Percentiles rank a stretch among this genome's conserved stretches.
phyloP scores from a whole-genome alignment of 78 protist species.

The Creolimax fragrantissima region DNA sequence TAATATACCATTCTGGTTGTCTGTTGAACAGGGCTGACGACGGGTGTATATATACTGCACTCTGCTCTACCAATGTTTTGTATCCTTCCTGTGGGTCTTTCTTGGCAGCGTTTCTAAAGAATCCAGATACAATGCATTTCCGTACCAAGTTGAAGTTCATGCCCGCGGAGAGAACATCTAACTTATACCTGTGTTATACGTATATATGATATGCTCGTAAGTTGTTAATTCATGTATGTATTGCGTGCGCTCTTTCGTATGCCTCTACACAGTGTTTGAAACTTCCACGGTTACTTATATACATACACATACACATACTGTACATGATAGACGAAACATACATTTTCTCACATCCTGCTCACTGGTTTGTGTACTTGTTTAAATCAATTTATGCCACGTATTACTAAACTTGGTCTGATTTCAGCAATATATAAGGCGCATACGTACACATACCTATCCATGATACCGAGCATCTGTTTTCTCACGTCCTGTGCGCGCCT shows the following conservation, averaged over 20 bases:
- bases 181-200: constrained; percentile 10
- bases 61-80: constrained; percentile 70
- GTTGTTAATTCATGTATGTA: constrained; percentile 39
- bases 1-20: constrained; percentile 87
- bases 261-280: no score
- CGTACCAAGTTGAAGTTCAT: constrained; percentile 62
- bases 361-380: no score
- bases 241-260: constrained; percentile 1
- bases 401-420: no score
- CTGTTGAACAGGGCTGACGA: constrained; percentile 80
- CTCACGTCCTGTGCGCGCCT: constrained; percentile 93
- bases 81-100: constrained; percentile 95
- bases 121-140: constrained; percentile 83
- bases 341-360: no score
- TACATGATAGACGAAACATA: not conserved
- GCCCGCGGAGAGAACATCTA: constrained; percentile 73
- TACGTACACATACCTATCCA: constrained; percentile 70
- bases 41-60: constrained; percentile 88
- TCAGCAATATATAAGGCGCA: no score
- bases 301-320: not conserved
- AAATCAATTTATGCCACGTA: no score
- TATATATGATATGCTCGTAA: no score
- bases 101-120: constrained; percentile 91
- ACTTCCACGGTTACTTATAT: no score
- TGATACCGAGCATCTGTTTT: constrained; percentile 84